Conservation (phyloP, 129 eudicot species). For the Glebionis coronaria region DNA sequence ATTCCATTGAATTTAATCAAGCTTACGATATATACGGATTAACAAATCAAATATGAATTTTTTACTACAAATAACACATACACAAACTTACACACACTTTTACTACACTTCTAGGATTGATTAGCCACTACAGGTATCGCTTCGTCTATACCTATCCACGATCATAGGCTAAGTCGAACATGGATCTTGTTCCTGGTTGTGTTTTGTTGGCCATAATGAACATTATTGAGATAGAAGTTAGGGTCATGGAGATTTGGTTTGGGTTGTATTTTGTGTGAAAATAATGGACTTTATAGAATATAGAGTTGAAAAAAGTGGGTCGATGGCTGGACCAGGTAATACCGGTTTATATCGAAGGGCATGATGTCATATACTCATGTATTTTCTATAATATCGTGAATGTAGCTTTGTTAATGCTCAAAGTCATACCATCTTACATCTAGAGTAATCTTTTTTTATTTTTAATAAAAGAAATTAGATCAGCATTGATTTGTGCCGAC, state of each 20-base stretch:
- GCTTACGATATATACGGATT: not conserved
- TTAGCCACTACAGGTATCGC: no score
- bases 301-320: constrained; percentile 13
- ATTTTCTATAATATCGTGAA: no score
- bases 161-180: constrained; percentile 31
- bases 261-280: constrained; percentile 7
- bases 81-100: no score
- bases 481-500: no score
- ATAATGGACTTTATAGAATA: constrained; percentile 20
- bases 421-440: no score
- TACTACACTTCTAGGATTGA: no score
- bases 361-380: constrained; percentile 11
- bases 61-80: no score
- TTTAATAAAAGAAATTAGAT: no score
- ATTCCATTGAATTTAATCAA: constrained; percentile 13
- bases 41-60: not conserved
- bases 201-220: constrained; percentile 20
- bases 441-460: no score
- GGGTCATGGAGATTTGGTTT: constrained; percentile 7
- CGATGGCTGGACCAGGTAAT: constrained; percentile 10
- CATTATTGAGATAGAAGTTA: constrained; percentile 16
- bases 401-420: no score
- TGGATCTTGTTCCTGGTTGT: constrained; percentile 26
- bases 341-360: not conserved
- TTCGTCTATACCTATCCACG: constrained; percentile 21